These are phyloP conservation scores for Blakeslea trispora DNA, from an alignment of 371 early-diverging fungal genomes.

Conservation along the genomic window DNA sequence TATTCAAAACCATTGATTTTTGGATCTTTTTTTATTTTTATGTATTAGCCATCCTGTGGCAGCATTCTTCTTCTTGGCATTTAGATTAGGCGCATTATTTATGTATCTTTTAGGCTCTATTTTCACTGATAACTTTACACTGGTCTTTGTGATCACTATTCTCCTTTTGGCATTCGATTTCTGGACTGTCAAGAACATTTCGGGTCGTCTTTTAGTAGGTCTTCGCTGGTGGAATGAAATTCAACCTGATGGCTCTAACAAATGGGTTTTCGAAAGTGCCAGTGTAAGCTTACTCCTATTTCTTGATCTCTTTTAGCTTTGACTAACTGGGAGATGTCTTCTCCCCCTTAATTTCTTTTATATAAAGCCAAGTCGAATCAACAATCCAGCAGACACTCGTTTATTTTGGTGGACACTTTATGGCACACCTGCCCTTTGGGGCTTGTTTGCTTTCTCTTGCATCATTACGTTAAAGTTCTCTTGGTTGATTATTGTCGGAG, in stretches of 20 bases:
- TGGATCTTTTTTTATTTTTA: no score
- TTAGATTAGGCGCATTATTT: constrained; percentile 78
- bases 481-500: constrained; percentile 86
- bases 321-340: no score
- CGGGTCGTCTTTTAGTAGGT: constrained; percentile 94
- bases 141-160: constrained; percentile 91
- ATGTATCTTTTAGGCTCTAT: constrained; percentile 82
- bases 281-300: constrained; percentile 57
- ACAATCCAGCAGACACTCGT: constrained; percentile 85
- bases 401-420: constrained; percentile 93
- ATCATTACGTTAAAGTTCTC: constrained; percentile 71
- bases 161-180: constrained; percentile 94
- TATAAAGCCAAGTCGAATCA: constrained; percentile 61
- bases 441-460: constrained; percentile 75
- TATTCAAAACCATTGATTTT: no score
- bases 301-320: background rate
- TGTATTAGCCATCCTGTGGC: constrained; percentile 83
- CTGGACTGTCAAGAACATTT: constrained; percentile 98
- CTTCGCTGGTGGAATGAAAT: constrained; percentile 99
- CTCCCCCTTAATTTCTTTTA: no score
- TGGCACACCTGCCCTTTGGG: constrained; percentile 85
- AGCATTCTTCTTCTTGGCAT: constrained; percentile 87
- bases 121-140: constrained; percentile 81
- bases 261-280: constrained; percentile 94
- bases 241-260: constrained; percentile 87